A percentile compares a stretch with the other conserved stretches of the same genome.
These are phyloP conservation scores for Ophiobolus disseminans DNA, from an alignment of 2,329 filamentous ascomycete genomes.

Conservation along the genomic window DNA sequence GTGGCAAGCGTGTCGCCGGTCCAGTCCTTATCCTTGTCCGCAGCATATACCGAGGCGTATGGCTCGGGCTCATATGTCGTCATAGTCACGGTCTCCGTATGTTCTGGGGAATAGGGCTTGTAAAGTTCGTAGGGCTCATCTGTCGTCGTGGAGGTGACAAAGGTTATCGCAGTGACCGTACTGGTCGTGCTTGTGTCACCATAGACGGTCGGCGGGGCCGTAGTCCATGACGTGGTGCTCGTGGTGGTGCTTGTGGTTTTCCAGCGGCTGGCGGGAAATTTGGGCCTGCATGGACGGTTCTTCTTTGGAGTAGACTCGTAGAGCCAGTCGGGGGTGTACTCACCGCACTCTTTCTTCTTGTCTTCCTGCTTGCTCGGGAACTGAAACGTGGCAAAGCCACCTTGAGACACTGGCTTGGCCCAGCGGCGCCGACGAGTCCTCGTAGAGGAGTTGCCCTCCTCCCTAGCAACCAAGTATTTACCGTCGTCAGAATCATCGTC, in stretches of 20 bases:
- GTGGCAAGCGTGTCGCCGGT: conserved; percentile 26
- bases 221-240: too few relatives aligned
- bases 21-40: conserved; percentile 10
- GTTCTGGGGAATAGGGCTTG: background rate
- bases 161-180: background rate
- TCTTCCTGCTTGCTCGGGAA: conserved; percentile 7
- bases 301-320: conserved; percentile 10
- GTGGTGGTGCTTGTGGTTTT: conserved; percentile 1
- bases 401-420: too few relatives aligned
- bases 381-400: conserved; percentile 16
- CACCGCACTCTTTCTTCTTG: conserved; percentile 1
- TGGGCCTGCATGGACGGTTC: conserved; percentile 3
- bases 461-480: too few relatives aligned
- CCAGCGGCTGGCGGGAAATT: conserved; percentile 19
- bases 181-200: background rate
- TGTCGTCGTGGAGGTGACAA: background rate
- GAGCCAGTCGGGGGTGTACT: conserved; percentile 16
- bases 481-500: too few relatives aligned
- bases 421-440: too few relatives aligned
- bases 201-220: background rate
- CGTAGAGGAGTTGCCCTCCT: too few relatives aligned
- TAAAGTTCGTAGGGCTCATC: background rate
- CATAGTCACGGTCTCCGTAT: background rate
- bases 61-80: background rate
- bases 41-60: background rate